Base-by-base conservation (phyloP, 345 rosid species). In the Microthlaspi erraticum region DNA sequence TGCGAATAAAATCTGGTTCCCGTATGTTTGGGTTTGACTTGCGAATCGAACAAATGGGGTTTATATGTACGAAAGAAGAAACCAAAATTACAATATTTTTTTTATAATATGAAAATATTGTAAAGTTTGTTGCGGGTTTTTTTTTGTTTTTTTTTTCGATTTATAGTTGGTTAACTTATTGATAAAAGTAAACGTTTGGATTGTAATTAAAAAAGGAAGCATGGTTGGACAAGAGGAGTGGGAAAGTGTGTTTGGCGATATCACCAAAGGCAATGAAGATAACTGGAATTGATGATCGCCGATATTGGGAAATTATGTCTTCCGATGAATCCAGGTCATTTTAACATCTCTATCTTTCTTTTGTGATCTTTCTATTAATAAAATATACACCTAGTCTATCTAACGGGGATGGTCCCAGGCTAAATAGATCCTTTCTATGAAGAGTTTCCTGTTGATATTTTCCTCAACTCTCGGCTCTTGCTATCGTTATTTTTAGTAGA, bases 271-370 rank as follows among this genome's bases (percentile, higher is more conserved):
- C 88, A 12, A 69, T 93, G 81, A 93, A 82, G 68, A 88, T 93
- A 29, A 88, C 97, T 0, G 97, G 97, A 18, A 84, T 93, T 10
- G 96, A 88, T 66, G 98, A 93, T 75, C 83, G 96, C 61, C 85
- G 97, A 79, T 90, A 93, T 67, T 93, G 98, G 98, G 83, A 80
- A 77, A 80, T 80, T 76, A 82, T 93, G 62, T 77, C 85, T 36
- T 83, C 91, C 12, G 85, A 82, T n/a, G 97, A 91, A 82, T 93
- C 97, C 55, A 88, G 98, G 98, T 93, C 11, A 36, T 37, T 23
- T 57, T 43, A n/a, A 11, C 14, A 8, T 33, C 5, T 39, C 3
- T 59, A 9, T 55, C 12, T 23, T 9, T 33, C 18, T 39, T 23
- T 20, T 0, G n/a, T n/a, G n/a, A n/a, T n/a, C n/a, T n/a, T 50